phyloP scores from a whole-genome alignment of 176 grass and related monocot genomes.

The Ensete ventricosum region DNA sequence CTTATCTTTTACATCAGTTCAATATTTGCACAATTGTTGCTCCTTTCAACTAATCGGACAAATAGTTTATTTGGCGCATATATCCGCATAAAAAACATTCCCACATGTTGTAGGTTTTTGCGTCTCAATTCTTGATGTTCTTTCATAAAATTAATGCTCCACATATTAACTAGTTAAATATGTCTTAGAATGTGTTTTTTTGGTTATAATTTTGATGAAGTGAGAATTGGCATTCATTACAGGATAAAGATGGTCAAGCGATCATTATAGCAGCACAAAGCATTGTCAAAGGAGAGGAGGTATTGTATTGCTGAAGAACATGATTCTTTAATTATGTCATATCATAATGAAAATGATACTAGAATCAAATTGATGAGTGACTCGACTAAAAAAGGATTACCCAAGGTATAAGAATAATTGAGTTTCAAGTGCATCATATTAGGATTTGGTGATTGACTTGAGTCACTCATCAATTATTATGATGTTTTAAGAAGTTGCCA shows the following conservation, averaged over 20 bases:
- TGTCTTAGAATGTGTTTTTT: not conserved
- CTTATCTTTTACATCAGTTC: too few relatives aligned
- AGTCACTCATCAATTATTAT: not conserved
- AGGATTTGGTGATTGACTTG: not conserved
- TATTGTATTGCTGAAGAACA: slow-evolving; percentile 18
- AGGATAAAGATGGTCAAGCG: slow-evolving; percentile 72
- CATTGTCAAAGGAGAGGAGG: slow-evolving; percentile 67
- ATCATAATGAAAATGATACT: too few relatives aligned
- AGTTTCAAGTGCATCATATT: not conserved
- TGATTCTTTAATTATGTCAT: not conserved
- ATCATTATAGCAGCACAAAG: slow-evolving; percentile 52
- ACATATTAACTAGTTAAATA: not conserved
- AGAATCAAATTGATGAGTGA: too few relatives aligned
- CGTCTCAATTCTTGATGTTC: not conserved
- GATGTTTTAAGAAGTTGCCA: not conserved
- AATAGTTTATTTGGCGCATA: not conserved
- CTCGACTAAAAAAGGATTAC: too few relatives aligned
- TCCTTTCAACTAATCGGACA: too few relatives aligned
- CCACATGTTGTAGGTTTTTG: not conserved
- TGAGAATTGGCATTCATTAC: slow-evolving; percentile 5
- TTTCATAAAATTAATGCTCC: not conserved
- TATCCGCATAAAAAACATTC: not conserved
- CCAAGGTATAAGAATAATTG: too few relatives aligned
- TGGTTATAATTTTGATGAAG: not conserved
- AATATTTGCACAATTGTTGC: too few relatives aligned